Conservation (phyloP, 306 rosid genomes). For the Casuarina cunninghamiana region DNA sequence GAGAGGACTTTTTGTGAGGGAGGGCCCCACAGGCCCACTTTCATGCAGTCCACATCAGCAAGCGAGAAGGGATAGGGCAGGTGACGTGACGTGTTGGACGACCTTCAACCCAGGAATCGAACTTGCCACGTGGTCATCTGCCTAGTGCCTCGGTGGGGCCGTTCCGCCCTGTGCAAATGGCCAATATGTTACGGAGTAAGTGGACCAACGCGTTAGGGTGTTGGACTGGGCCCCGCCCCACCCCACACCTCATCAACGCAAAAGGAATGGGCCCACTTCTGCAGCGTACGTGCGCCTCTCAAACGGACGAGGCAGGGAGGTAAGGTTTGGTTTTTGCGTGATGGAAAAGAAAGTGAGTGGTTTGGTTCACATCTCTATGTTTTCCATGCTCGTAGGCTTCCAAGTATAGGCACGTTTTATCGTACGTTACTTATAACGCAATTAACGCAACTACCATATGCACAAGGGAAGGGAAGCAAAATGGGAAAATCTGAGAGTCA, state of each 20-base stretch:
- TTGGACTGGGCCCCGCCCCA: slow-evolving; percentile 30
- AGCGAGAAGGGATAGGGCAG: not conserved
- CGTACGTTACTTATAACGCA: no score
- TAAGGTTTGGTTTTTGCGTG: not conserved
- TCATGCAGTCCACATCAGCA: slow-evolving; percentile 29
- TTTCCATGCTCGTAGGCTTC: not conserved
- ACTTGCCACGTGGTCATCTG: slow-evolving; percentile 41
- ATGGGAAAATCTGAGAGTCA: no score
- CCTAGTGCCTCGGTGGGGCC: slow-evolving; percentile 6
- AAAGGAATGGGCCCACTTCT: slow-evolving; percentile 14
- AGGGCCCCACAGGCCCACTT: slow-evolving; percentile 17
- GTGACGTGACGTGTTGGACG: slow-evolving; percentile 34
- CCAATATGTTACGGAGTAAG: not conserved
- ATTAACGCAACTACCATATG: no score
- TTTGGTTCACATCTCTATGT: not conserved
- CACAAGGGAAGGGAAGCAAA: no score
- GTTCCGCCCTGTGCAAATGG: not conserved
- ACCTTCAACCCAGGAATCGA: slow-evolving; percentile 6
- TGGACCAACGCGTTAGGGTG: slow-evolving; percentile 53
- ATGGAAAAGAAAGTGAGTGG: slow-evolving; percentile 7
- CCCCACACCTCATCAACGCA: slow-evolving; percentile 12
- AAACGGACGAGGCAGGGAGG: not conserved
- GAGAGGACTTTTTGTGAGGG: not conserved
- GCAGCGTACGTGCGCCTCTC: slow-evolving; percentile 54
- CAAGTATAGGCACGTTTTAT: not conserved